phyloP scores from a whole-genome alignment of 768 basidiomycete genomes.

The Pleurotus citrinopileatus region DNA sequence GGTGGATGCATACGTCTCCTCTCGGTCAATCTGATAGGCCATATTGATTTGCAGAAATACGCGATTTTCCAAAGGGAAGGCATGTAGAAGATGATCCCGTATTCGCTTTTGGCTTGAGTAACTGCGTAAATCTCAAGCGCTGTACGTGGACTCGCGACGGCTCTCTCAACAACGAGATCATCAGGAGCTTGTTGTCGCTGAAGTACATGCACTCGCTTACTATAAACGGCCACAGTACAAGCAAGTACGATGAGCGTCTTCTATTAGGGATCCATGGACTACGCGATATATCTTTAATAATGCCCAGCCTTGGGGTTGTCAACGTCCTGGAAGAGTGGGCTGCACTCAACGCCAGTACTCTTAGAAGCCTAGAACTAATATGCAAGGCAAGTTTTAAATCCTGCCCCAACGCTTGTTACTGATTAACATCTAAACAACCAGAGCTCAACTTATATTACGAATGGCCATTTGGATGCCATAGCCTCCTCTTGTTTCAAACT shows the following conservation, averaged over 20 bases:
- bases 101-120: conserved; percentile 50
- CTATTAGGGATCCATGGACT: conserved; percentile 52
- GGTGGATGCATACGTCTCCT: background rate
- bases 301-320: conserved; percentile 63
- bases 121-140: conserved; percentile 57
- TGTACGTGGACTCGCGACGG: conserved; percentile 85
- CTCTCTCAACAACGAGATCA: conserved; percentile 57
- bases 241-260: conserved; percentile 51
- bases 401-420: background rate
- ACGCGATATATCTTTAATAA: conserved; percentile 62
- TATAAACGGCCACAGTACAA: conserved; percentile 64
- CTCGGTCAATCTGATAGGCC: background rate
- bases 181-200: conserved; percentile 46
- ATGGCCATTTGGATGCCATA: conserved; percentile 47
- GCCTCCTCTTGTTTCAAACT: conserved; percentile 48
- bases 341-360: conserved; percentile 33
- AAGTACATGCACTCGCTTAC: conserved; percentile 53
- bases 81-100: conserved; percentile 30
- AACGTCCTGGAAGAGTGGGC: conserved; percentile 52
- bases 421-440: conserved; percentile 23
- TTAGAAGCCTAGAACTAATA: conserved; percentile 61
- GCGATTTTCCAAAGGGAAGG: conserved; percentile 65
- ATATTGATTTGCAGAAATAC: conserved; percentile 47
- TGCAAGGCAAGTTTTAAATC: conserved; percentile 65
- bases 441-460: conserved; percentile 59